Base-by-base conservation (phyloP, 2,329 filamentous ascomycete species). In the Aspergillus niger region DNA sequence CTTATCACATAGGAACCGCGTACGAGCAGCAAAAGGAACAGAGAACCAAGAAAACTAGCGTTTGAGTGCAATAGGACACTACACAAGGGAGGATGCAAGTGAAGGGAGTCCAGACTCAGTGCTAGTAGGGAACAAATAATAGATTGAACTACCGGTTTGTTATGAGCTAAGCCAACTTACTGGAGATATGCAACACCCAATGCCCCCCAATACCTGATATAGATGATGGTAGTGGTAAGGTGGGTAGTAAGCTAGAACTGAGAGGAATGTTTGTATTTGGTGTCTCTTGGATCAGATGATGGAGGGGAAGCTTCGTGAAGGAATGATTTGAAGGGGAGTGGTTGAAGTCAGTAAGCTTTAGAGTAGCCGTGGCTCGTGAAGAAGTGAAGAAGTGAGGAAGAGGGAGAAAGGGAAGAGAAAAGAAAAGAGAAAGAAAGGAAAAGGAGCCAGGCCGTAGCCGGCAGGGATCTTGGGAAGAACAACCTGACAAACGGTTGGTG, bases 381-480 rank as follows among this genome's bases (percentile, higher is more conserved):
- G 10, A 17, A 15, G 26, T 38, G 11, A 22, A n/a, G 22, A n/a
- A 15, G 26, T 38, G 11, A 22, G 13, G 22, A n/a, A 53, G 20
- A 52, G 38, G 32, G 32, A 13, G 32, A 36, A 36, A 36, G 28
- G 8, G 28, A 30, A 20, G 32, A 39, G 22, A 13, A 20, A n/a
- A 53, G 15, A 55, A 38, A 44, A 48, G 44, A 17, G 30, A 38
- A 7, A 26, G 11, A 24, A 15, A 52, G 13, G 51, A 36, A 55
- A 44, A 48, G 44, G 24, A 17, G 44, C 44, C 44, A 49, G 44
- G 44, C 44, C 44, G 47, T 50, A 50, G 24, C 47, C 47, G 26
- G 24, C 47, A 50, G 30, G 47, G 47, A n/a, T 20, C 28, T 50
- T 30, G 15, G 48, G 44, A 59, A 44, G 36, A 51, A 57, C 30